Percentiles rank a stretch among this genome's conserved stretches.
These are phyloP conservation scores for Eucalyptus cloeziana DNA, from an alignment of 345 rosid genomes.

Conservation along the genomic window DNA sequence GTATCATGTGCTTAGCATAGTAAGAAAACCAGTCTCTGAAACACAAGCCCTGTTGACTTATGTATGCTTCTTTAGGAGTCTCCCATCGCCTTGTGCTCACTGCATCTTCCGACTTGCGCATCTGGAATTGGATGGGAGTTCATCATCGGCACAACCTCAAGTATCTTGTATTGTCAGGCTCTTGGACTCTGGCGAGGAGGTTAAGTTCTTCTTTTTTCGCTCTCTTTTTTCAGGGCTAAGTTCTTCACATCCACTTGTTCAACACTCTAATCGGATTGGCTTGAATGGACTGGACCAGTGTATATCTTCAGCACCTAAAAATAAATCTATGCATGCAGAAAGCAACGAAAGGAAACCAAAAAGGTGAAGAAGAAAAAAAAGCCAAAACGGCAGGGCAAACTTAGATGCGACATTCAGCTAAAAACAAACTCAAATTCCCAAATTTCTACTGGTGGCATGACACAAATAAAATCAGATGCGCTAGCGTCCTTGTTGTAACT, in stretches of 20 bases:
- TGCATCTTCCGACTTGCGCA: background rate
- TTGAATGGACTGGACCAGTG: background rate
- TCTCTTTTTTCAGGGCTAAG: background rate
- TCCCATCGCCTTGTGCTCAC: background rate
- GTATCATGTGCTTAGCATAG: background rate
- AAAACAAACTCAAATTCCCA: background rate
- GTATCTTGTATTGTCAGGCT: background rate
- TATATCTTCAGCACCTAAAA: background rate
- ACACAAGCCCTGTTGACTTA: background rate
- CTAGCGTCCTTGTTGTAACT: background rate
- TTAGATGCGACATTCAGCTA: background rate
- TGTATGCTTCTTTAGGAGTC: background rate
- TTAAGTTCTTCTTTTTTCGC: background rate
- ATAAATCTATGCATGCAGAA: background rate
- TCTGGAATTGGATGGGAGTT: background rate
- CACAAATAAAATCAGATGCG: background rate
- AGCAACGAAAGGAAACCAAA: background rate
- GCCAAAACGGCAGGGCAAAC: background rate
- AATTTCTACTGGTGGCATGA: background rate
- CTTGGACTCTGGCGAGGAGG: background rate
- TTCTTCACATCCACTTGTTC: background rate
- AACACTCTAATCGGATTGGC: background rate
- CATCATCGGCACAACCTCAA: background rate
- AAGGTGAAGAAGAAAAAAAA: background rate
- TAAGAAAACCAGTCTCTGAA: background rate